Base-by-base conservation (phyloP, 2,329 filamentous ascomycete species). In the Pseudogymnoascus sp. region DNA sequence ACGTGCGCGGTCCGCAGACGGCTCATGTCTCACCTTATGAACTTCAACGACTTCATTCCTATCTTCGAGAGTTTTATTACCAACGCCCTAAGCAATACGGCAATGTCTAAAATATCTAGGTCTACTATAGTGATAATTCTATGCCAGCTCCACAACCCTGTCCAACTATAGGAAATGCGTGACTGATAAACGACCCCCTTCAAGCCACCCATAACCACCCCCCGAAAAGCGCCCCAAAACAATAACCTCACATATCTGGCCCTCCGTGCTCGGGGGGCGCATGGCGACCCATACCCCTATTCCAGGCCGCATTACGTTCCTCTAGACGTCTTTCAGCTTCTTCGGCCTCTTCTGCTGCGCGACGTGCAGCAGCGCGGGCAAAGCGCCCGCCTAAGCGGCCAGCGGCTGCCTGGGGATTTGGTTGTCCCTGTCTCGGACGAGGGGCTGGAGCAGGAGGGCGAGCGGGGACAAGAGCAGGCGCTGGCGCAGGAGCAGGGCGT, bases 401-500 rank as follows among this genome's bases (percentile, higher is more conserved):
- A 26, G 28, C 13, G 11, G 21, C 35, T 31, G 1, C 33, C 21
- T 11, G 60, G 23, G 60, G 35, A 15, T 61, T 61, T 23, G 19
- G 28, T 26, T 44, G 50, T 21, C 28, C 50, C 13, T 21, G 28
- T 21, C 26, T 17, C 11, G 50, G 28, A 21, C 50, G 66, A 59
- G 68, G 71, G 5, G 66, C 67, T 17, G 67, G 38, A 31, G 13
- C 63, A 62, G 33, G 26, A 28, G 26, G 26, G 26, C 26, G 71
- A 7, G 66, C 67, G 17, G 67, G 28, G 21, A 9, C 63, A 62
- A 21, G 71, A 7, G 66, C 67, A 19, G 66, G 38, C 10, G 9
- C 63, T 44, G 33, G 35, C 11, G 35, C 44, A 47, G 68, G 62
- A n/a, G 47, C 47, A 23, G 66, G 64, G 10, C 62, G 66, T 15